Evolutionary conservation across 1,284 basidiomycete genomes (phyloP).

Genomic region (Phellopilus nigrolimitatus): DNA sequence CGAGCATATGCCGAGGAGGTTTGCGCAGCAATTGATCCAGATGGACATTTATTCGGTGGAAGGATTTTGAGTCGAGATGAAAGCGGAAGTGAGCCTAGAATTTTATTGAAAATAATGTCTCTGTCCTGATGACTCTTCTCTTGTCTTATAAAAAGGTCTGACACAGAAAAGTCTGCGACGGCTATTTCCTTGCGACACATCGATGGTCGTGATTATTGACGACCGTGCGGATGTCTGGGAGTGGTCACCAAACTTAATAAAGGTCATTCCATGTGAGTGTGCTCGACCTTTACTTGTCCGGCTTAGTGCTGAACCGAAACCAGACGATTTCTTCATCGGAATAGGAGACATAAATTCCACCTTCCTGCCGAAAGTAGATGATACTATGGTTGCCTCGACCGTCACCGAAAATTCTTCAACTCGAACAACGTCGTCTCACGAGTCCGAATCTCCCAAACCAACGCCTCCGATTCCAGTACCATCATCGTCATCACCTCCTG

Average conservation of each 20-base stretch:
- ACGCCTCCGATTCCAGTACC: constrained; percentile 25
- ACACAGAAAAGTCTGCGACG: constrained; percentile 89
- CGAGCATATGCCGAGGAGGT: constrained; percentile 95
- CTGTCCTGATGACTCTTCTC: too few species aligned
- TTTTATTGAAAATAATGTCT: not conserved
- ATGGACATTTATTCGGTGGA: constrained; percentile 80
- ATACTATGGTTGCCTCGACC: constrained; percentile 38
- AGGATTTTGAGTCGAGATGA: constrained; percentile 92
- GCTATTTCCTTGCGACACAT: constrained; percentile 93
- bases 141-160: too few species aligned
- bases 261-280: constrained; percentile 89
- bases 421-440: constrained; percentile 15
- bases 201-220: constrained; percentile 99
- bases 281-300: constrained; percentile 8
- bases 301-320: constrained; percentile 12
- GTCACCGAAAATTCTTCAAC: constrained; percentile 7
- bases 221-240: constrained; percentile 98
- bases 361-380: constrained; percentile 76
- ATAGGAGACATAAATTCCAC: constrained; percentile 98
- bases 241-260: constrained; percentile 91
- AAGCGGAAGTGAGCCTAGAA: constrained; percentile 74
- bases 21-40: constrained; percentile 90
- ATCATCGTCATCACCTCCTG: constrained; percentile 24
- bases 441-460: constrained; percentile 22
- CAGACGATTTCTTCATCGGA: constrained; percentile 97